phyloP scores from a whole-genome alignment of 495 filamentous ascomycete species.

The Penicillium paradoxum region DNA sequence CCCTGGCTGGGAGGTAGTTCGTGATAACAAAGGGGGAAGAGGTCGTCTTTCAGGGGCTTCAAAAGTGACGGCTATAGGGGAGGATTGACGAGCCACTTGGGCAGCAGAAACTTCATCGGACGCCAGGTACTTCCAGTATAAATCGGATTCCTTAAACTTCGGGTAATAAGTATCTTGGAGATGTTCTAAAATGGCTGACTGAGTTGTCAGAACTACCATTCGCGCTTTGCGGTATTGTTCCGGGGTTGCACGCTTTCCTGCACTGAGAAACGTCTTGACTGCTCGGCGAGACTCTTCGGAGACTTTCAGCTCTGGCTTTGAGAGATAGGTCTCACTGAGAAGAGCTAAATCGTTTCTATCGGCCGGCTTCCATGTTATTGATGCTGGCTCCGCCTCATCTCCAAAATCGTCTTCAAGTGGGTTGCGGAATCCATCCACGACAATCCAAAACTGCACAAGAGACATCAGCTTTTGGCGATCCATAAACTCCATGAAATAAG shows the following conservation, averaged over 20 bases:
- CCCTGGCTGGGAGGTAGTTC: conserved; percentile 38
- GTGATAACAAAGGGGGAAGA: conserved; percentile 38
- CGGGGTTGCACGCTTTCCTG: conserved; percentile 66
- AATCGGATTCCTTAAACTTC: conserved; percentile 82
- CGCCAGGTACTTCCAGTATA: conserved; percentile 93
- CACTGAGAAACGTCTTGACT: conserved; percentile 73
- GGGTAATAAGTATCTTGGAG: conserved; percentile 75
- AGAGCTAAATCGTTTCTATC: conserved; percentile 84
- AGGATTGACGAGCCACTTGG: conserved; percentile 17
- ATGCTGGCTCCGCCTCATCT: conserved; percentile 59
- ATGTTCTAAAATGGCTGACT: conserved; percentile 75
- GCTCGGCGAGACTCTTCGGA: conserved; percentile 58
- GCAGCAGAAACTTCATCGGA: conserved; percentile 68
- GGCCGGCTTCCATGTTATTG: conserved; percentile 72
- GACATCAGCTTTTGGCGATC: conserved; percentile 82
- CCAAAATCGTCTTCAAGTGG: conserved; percentile 85
- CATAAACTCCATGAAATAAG: conserved; percentile 99
- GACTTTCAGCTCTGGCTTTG: conserved; percentile 73
- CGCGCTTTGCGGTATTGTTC: conserved; percentile 81
- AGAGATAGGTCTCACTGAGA: conserved; percentile 85
- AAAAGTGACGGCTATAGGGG: conserved; percentile 21
- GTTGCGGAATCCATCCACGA: conserved; percentile 95
- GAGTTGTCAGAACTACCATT: conserved; percentile 72
- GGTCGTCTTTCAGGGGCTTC: conserved; percentile 35
- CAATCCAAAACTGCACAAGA: conserved; percentile 96